Percentiles rank a stretch among this genome's conserved stretches.
Evolutionary conservation across 257 asterid species (phyloP).

Genomic region (Verbascum thapsus): DNA sequence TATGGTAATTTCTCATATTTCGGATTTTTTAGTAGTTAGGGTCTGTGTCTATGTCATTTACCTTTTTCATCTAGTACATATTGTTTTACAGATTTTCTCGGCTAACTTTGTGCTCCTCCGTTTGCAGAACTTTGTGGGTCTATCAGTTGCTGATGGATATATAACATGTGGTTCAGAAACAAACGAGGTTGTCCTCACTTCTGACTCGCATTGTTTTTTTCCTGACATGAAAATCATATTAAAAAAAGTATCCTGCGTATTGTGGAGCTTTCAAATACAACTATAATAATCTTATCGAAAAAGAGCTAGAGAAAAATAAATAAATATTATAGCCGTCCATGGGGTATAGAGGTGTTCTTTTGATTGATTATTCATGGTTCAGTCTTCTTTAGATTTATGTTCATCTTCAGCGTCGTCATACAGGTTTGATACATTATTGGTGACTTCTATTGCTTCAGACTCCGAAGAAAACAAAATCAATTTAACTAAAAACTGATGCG

Average conservation of each 20-base stretch:
- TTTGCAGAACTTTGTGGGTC: constrained; percentile 94
- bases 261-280: not conserved
- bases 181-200: constrained; percentile 63
- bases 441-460: not conserved
- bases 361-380: constrained; percentile 22
- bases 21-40: too few species aligned
- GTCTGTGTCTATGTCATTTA: too few species aligned
- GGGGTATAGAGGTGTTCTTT: not conserved
- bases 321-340: not conserved
- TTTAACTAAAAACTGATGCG: constrained; percentile 11
- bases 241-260: not conserved
- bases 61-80: constrained; percentile 8
- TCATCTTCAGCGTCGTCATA: not conserved
- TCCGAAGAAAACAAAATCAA: not conserved
- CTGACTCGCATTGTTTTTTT: constrained; percentile 20
- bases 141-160: constrained; percentile 86
- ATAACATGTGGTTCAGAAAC: constrained; percentile 95
- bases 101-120: constrained; percentile 36
- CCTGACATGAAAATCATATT: constrained; percentile 18
- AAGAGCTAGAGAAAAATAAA: constrained; percentile 2
- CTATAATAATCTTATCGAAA: constrained; percentile 18
- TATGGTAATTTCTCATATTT: too few species aligned
- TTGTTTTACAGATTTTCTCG: constrained; percentile 1
- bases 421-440: constrained; percentile 1
- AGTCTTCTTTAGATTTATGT: not conserved